Base-by-base conservation (phyloP, 192 early-diverging fungal genomes). In the Geranomyces variabilis region DNA sequence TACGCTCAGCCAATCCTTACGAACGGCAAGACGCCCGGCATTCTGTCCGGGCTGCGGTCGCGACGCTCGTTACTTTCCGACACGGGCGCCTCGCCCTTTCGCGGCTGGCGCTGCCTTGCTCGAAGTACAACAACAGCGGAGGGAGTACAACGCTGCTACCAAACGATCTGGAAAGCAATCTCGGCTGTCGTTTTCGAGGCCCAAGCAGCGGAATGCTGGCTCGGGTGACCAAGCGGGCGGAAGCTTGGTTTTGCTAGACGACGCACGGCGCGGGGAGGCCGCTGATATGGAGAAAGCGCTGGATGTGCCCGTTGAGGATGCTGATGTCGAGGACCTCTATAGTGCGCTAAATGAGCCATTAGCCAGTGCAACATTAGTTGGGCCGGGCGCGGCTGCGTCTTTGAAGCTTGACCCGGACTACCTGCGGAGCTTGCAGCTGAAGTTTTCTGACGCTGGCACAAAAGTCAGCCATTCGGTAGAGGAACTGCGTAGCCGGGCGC, bases 331-430 rank as follows among this genome's bases (percentile, higher is more conserved):
- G 26, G 69, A 73, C n/a, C 49, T 78, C 14, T 78, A 68, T 55
- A 46, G 45, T 8, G 76, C 66, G 7, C 45, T 74, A 15, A 59
- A 15, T 15, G 64, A 24, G 21, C 72, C 72, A 5, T 24, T 64
- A 19, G 48, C 29, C 5, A 24, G 21, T 15, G 19, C 46, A 29
- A 33, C 43, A 29, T 41, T 61, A 6, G 44, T 49, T 49, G 75
- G 75, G 28, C 75, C 75, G 17, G 62, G 60, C 30, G 60, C 63
- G 13, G 64, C 64, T 58, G 30, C 65, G 26, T 34, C 58, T 9
- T 47, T 60, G 21, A 77, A 77, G 36, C 61, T 77, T n/a, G 66
- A 68, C 46, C 66, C 74, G 12, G 47, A 75, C 28, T 75, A 75
- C 49, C 46, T 75, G 0, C 29, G 46, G 15, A 26, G 36, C 17